phyloP scores from a whole-genome alignment of 768 basidiomycete genomes.

The Kondoa subrosea region DNA sequence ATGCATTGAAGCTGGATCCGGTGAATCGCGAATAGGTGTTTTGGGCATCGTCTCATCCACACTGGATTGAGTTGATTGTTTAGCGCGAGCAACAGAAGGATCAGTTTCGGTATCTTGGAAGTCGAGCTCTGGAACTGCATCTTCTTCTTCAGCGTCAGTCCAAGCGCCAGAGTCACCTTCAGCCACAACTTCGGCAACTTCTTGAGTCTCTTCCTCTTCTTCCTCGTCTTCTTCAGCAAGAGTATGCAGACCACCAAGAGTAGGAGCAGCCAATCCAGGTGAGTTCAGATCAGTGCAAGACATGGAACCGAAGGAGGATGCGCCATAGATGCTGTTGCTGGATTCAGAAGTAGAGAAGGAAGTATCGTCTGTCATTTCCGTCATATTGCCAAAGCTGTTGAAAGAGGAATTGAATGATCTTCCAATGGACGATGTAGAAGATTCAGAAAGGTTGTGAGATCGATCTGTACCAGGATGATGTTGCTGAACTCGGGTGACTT shows the following conservation, averaged over 20 bases:
- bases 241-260: conserved; percentile 15
- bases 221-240: conserved; percentile 21
- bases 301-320: conserved; percentile 12
- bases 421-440: conserved; percentile 6
- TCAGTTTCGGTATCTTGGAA: conserved; percentile 1
- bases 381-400: conserved; percentile 8
- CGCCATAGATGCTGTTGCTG: not conserved
- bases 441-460: conserved; percentile 8
- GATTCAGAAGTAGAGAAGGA: conserved; percentile 13
- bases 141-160: conserved; percentile 14
- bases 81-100: conserved; percentile 5
- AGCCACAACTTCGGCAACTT: conserved; percentile 1
- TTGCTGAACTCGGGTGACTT: conserved; percentile 1
- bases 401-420: conserved; percentile 10
- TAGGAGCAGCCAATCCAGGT: conserved; percentile 2
- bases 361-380: conserved; percentile 16
- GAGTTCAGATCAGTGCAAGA: conserved; percentile 3
- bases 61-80: conserved; percentile 15
- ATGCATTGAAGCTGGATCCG: conserved; percentile 7
- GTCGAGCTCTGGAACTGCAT: conserved; percentile 16
- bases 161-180: not conserved
- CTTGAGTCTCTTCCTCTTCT: conserved; percentile 5
- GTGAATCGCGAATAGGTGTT: conserved; percentile 13
- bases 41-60: conserved; percentile 14
- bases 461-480: not conserved